A percentile compares a stretch with the other conserved stretches of the same genome.
Conservation (phyloP, 2,329 filamentous ascomycete genomes). For the Fusarium xyrophilum region DNA sequence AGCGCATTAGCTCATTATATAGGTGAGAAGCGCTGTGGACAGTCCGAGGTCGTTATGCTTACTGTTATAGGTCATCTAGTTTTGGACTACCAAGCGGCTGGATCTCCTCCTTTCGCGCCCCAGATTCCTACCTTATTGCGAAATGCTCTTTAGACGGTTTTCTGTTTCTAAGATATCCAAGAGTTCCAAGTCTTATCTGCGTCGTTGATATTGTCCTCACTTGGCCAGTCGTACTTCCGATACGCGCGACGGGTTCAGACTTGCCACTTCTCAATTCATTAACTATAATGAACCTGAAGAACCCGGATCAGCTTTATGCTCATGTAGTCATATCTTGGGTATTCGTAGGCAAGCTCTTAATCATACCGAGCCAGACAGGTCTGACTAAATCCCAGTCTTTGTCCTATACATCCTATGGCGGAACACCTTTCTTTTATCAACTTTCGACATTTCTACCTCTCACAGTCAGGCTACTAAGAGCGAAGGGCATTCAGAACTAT, state of each 20-base stretch:
- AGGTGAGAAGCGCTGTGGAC: neutral
- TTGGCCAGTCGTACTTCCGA: neutral
- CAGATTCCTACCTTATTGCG: neutral
- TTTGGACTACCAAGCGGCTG: neutral
- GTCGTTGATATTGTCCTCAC: neutral
- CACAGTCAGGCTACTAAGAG: neutral
- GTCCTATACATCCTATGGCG: fast-evolving
- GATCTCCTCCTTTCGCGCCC: neutral
- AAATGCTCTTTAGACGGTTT: neutral
- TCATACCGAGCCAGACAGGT: fast-evolving
- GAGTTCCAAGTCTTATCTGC: neutral
- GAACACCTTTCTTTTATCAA: neutral
- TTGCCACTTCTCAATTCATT: neutral
- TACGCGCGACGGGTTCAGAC: neutral
- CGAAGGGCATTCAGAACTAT: neutral
- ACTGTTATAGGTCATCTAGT: fast-evolving
- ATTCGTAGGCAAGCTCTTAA: fast-evolving
- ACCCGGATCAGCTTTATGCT: fast-evolving
- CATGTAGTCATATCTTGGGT: neutral
- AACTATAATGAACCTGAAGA: neutral
- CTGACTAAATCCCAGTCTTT: neutral
- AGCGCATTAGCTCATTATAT: neutral
- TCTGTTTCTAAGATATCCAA: neutral
- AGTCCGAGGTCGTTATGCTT: fast-evolving
- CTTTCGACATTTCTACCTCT: neutral